phyloP scores from a whole-genome alignment of 2,329 filamentous ascomycete species.

The Talaromyces sp. region DNA sequence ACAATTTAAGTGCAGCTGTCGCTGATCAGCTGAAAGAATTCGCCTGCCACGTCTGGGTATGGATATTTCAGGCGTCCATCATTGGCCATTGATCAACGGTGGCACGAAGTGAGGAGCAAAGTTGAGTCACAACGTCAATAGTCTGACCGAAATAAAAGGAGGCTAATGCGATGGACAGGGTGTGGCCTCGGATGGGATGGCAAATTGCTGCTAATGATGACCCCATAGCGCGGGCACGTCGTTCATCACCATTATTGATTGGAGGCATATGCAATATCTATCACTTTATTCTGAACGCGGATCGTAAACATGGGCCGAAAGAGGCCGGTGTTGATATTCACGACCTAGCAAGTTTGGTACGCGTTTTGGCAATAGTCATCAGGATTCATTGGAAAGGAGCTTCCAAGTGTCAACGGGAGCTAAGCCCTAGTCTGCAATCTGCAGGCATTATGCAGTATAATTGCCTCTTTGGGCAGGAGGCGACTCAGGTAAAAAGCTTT shows the following conservation, averaged over 20 bases:
- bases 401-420: conserved; percentile 8
- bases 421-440: conserved; percentile 11
- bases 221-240: conserved; percentile 11
- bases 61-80: conserved; percentile 17
- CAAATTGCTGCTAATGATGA: conserved; percentile 6
- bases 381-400: conserved; percentile 17
- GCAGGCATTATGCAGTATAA: conserved; percentile 14
- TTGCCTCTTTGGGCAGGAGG: conserved; percentile 12
- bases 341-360: conserved; percentile 13
- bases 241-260: conserved; percentile 11
- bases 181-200: conserved; percentile 11
- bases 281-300: conserved; percentile 10
- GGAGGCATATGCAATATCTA: conserved; percentile 14
- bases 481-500: not conserved
- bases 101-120: conserved; percentile 7
- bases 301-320: conserved; percentile 15
- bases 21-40: conserved; percentile 42
- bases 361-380: conserved; percentile 11
- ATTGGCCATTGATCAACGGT: conserved; percentile 16
- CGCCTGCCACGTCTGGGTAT: conserved; percentile 23
- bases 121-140: conserved; percentile 1
- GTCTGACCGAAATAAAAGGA: conserved; percentile 8
- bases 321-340: conserved; percentile 13
- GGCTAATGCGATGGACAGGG: conserved; percentile 7
- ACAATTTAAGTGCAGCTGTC: conserved; percentile 38